Base-by-base conservation (phyloP, 2,329 filamentous ascomycete genomes). In the Nemania serpens region DNA sequence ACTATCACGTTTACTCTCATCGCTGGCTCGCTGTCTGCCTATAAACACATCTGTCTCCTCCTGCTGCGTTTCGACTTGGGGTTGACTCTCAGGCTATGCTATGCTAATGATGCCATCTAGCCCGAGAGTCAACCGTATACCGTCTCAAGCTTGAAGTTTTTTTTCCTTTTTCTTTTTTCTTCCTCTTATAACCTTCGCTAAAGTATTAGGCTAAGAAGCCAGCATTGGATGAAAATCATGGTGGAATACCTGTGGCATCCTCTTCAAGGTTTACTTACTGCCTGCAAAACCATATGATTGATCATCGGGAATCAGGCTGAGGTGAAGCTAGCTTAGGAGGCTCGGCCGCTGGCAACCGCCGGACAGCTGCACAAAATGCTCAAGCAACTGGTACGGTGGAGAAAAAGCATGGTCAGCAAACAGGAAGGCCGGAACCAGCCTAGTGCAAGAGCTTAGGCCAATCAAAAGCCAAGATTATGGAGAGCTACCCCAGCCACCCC, bases 401-500 rank as follows among this genome's bases (percentile, higher is more conserved):
- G 25, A 29, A 29, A n/a, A 29, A 7, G 25, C 25, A 4, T 3
- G 25, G 25, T 29, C 25, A 29, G 25, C 25, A 29, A 29, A 29
- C 25, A 7, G 7, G 25, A 29, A 29, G 25, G 7, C 25, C 25
- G 25, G 25, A 29, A 29, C 25, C 25, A 7, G 25, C 25, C 7
- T 29, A 29, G 25, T 7, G 25, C 25, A 29, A 4, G 25, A 29
- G 25, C 25, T 29, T 7, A 7, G 36, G 11, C 55, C 60, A 60
- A 59, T 59, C 25, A 48, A 29, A 29, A 57, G 18, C 36, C 25
- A 36, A 36, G 5, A 37, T 29, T 12, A 12, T 12, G 36, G 11
- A 29, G 43, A 46, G 43, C 49, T 47, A 47, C 36, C 49, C 47
- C 49, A 60, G 37, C 61, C 61, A 55, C 52, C 43, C 54, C 53